phyloP scores from a whole-genome alignment of 75 land plant species.

The Gnetum montanum region DNA sequence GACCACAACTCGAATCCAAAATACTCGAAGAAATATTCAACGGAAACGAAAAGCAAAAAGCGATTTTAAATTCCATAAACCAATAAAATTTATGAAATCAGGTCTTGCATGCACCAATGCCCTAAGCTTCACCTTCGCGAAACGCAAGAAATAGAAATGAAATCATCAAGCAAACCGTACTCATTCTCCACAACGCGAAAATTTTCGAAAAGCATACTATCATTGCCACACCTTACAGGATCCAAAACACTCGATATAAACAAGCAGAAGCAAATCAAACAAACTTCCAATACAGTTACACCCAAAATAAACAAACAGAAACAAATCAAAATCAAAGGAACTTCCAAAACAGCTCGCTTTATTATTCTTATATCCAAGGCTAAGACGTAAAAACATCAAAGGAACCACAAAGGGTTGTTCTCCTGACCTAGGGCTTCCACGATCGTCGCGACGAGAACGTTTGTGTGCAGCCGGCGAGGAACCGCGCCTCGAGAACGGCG shows the following conservation, averaged over 20 bases:
- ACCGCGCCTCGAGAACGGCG: conserved; percentile 32
- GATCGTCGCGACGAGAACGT: conserved; percentile 50
- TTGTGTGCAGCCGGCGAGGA: conserved; percentile 56
- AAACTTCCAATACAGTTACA: background rate
- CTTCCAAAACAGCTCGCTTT: background rate
- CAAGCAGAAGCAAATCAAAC: background rate
- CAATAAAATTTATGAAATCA: too few relatives aligned
- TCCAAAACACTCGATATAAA: background rate
- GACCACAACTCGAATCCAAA: too few relatives aligned
- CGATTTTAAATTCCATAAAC: too few relatives aligned
- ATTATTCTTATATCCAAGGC: background rate
- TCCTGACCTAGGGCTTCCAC: conserved; percentile 32
- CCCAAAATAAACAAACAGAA: background rate
- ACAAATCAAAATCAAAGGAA: background rate
- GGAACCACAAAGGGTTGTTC: conserved; percentile 4
- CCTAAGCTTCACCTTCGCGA: too few relatives aligned
- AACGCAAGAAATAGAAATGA: too few relatives aligned
- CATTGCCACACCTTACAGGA: too few relatives aligned
- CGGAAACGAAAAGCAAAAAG: too few relatives aligned
- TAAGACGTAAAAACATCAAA: background rate
- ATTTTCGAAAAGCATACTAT: too few relatives aligned
- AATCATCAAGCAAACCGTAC: too few relatives aligned
- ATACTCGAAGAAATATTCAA: too few relatives aligned
- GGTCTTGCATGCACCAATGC: too few relatives aligned
- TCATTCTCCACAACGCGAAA: too few relatives aligned